Evolutionary conservation across 768 basidiomycete genomes (phyloP).

Genomic region (Boletus edulis): DNA sequence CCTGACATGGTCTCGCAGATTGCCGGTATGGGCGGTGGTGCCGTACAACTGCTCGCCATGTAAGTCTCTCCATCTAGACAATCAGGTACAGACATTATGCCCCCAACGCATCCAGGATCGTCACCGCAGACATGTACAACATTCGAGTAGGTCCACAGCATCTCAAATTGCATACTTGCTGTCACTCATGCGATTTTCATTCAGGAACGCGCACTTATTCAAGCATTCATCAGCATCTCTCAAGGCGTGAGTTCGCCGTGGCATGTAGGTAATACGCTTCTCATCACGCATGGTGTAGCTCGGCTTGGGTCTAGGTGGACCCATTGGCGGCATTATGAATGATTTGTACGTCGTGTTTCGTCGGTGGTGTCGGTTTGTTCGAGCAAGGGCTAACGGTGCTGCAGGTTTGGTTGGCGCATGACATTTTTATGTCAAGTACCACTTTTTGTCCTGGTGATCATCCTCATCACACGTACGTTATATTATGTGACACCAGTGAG

Average conservation of each 20-base stretch:
- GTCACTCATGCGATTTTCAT: neutral
- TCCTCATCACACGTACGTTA: constrained; percentile 50
- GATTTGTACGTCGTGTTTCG: constrained; percentile 14
- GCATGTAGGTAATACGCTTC: neutral
- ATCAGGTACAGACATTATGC: neutral
- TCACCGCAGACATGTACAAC: constrained; percentile 21
- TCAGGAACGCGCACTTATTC: constrained; percentile 13
- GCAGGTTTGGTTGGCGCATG: constrained; percentile 41
- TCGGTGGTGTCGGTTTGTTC: neutral
- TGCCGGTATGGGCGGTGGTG: constrained; percentile 22
- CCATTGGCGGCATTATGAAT: constrained; percentile 19
- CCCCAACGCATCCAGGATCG: constrained; percentile 9
- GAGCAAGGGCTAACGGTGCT: neutral
- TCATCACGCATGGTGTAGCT: constrained; percentile 5
- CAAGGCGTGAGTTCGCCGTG: constrained; percentile 11
- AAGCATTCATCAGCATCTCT: constrained; percentile 44
- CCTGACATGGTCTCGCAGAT: constrained; percentile 3
- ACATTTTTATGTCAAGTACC: constrained; percentile 75
- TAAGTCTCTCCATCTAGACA: neutral
- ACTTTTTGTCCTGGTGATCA: constrained; percentile 49
- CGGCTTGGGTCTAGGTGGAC: constrained; percentile 24
- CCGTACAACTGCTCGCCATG: constrained; percentile 21
- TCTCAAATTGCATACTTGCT: neutral
- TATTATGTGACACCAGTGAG: constrained; percentile 66
- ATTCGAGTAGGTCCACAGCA: constrained; percentile 9